phyloP scores from a whole-genome alignment of 75 land plant species.

The Adiantum capillusveneris region DNA sequence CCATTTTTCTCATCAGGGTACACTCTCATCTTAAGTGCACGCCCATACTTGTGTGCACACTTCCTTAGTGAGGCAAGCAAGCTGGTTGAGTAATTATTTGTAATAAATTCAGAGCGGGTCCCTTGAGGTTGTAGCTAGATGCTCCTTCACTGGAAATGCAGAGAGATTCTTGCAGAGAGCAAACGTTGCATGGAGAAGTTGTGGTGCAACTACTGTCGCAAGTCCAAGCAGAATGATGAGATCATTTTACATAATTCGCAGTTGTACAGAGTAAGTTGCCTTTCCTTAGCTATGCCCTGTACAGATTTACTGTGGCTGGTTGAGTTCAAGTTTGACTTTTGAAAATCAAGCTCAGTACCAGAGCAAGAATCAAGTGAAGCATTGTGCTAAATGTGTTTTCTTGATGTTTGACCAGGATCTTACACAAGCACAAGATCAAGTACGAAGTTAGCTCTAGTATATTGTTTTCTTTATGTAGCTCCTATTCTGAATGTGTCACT shows the following conservation, averaged over 20 bases:
- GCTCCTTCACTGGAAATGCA: neutral
- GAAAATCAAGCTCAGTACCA: no score
- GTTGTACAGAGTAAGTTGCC: neutral
- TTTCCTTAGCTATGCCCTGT: neutral
- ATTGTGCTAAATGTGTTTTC: neutral
- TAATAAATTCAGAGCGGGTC: neutral
- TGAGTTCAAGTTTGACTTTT: no score
- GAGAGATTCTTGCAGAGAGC: neutral
- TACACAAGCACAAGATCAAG: conserved; percentile 1
- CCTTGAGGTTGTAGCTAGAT: neutral
- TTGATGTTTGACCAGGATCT: neutral
- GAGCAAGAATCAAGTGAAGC: no score
- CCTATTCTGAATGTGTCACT: no score
- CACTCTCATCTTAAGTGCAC: no score
- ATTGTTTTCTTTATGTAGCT: no score
- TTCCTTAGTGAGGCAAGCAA: no score
- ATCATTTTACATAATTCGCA: conserved; percentile 2
- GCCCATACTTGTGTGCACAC: no score
- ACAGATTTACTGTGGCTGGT: neutral
- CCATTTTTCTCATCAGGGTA: no score
- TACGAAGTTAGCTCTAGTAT: neutral
- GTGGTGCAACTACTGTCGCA: neutral
- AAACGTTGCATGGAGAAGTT: neutral
- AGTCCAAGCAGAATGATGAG: conserved; percentile 3
- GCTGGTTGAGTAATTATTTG: neutral